phyloP scores from a whole-genome alignment of 345 rosid species.

The Acer yangbiense region DNA sequence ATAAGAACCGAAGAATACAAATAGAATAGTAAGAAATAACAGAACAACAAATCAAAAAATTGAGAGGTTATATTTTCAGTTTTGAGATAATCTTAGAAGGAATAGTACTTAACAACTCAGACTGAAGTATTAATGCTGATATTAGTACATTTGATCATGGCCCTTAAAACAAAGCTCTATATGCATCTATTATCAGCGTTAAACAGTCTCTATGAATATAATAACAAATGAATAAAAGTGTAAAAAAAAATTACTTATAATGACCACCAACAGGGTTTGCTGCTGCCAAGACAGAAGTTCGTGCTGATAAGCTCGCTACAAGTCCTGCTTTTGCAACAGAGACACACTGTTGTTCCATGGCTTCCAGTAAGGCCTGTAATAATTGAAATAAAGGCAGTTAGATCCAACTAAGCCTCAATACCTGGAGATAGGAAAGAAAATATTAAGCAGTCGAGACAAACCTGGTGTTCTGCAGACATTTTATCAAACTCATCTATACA shows the following conservation, averaged over 20 bases:
- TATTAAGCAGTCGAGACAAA: constrained; percentile 28
- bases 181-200: background rate
- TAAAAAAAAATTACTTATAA: constrained; percentile 65
- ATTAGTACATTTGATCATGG: background rate
- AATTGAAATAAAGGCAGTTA: constrained; percentile 20
- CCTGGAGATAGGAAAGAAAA: constrained; percentile 18
- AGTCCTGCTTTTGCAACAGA: constrained; percentile 99
- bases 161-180: background rate
- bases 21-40: background rate
- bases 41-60: background rate
- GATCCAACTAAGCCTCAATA: constrained; percentile 24
- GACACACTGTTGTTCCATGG: constrained; percentile 99
- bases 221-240: background rate
- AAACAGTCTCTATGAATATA: constrained; percentile 1
- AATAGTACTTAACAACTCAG: background rate
- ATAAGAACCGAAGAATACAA: constrained; percentile 4
- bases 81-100: background rate
- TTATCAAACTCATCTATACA: constrained; percentile 99
- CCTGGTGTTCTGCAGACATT: constrained; percentile 98
- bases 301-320: constrained; percentile 93
- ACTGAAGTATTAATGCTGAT: background rate
- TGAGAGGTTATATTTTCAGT: background rate
- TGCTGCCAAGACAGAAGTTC: constrained; percentile 96
- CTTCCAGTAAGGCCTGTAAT: constrained; percentile 89
- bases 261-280: constrained; percentile 99